Evolutionary conservation across 805 yeast genomes (phyloP), one percentile per base, ranked within the genome.

Genomic region (Candida gorgasii): DNA sequence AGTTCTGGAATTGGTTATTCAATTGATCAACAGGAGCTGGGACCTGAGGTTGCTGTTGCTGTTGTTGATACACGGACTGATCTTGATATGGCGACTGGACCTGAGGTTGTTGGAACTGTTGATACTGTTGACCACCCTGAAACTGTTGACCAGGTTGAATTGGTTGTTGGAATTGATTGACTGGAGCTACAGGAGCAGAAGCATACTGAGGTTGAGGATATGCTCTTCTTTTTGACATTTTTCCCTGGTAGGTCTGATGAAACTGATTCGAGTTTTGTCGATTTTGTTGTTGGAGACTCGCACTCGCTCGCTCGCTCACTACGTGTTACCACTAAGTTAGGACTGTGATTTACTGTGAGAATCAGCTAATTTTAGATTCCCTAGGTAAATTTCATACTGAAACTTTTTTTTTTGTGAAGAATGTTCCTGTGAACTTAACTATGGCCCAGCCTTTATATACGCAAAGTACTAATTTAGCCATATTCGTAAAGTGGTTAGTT

Each of bases 141-240:
- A 27, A 16, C 11, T 13, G 32, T 17, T 39, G 36, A 17, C 15
- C 22, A 17, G 39, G 36, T 22, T 29, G 34, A n/a, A 24, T 12
- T 19, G 31, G 24, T 23, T 30, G 37, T 8, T 43, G 44, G 36
- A 29, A 42, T 33, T 42, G 42, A 24, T 22, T 23, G 3, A 34
- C 24, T 13, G 52, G 57, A 13, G 59, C 51, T 29, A 55, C 54
- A 20, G 60, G 60, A 14, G 42, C 32, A 5, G 66, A 51, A 34
- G 68, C 62, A 53, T 70, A 70, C 51, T 68, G 76, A 13, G 76
- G 76, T 49, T 65, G 69, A 53, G 76, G 76, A 52, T 69, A 69
- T 31, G 73, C 73, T 66, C 76, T 70, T 67, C 75, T 69, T 59
- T 66, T 67, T 9, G 50, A 46, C 53, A 46, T 46, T 17, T 8